Percentiles rank a stretch among this genome's conserved stretches.
Conservation (phyloP, 495 filamentous ascomycete genomes). For the Penicillium cataractarum region DNA sequence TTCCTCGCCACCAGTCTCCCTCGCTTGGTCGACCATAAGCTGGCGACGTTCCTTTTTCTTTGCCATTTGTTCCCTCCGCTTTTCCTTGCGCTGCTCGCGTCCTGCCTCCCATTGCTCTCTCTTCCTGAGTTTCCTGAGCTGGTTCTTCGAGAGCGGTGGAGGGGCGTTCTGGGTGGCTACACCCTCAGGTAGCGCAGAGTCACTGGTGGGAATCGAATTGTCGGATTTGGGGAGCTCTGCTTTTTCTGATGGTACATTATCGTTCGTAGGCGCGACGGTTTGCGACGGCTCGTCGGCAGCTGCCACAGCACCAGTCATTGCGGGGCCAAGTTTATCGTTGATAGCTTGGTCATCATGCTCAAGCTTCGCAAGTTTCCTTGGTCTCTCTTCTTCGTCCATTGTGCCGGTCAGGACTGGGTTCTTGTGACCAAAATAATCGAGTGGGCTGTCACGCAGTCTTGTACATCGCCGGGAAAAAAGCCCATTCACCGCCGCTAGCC, state of each 20-base stretch:
- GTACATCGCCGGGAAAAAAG: constrained; percentile 30
- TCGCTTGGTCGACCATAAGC: constrained; percentile 39
- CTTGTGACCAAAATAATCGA: neutral
- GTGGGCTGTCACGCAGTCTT: constrained; percentile 14
- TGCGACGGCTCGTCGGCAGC: constrained; percentile 20
- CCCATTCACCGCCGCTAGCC: constrained; percentile 24
- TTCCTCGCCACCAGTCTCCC: constrained; percentile 32
- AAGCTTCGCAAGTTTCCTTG: constrained; percentile 55
- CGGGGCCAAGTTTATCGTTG: constrained; percentile 27
- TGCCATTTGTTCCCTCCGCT: constrained; percentile 71
- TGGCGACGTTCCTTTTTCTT: constrained; percentile 64
- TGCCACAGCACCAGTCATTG: constrained; percentile 40
- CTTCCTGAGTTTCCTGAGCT: constrained; percentile 71
- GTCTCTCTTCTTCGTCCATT: constrained; percentile 60
- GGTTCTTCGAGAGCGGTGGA: constrained; percentile 72
- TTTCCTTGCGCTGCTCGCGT: constrained; percentile 67
- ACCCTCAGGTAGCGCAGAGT: constrained; percentile 15
- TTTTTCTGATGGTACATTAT: constrained; percentile 11
- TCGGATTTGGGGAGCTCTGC: constrained; percentile 9
- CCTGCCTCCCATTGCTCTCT: constrained; percentile 69
- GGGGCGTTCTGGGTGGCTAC: constrained; percentile 20
- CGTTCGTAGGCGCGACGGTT: constrained; percentile 5
- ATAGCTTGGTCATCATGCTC: constrained; percentile 31
- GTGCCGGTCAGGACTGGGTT: neutral
- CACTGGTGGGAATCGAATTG: neutral